Evolutionary conservation across 116 monocot genomes (phyloP).

Genomic region (Iris pallida): DNA sequence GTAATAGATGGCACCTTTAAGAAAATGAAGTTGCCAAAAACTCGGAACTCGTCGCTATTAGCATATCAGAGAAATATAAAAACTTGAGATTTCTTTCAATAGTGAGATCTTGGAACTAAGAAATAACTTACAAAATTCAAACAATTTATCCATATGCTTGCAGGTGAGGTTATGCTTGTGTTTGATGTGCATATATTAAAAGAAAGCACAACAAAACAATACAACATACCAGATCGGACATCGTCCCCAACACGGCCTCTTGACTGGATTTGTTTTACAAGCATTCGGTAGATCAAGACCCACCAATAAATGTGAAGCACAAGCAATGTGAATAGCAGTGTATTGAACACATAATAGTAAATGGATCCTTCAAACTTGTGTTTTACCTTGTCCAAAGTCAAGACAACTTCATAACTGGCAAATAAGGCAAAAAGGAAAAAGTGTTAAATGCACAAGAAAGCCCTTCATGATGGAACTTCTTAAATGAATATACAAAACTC

Average conservation of each 20-base stretch:
- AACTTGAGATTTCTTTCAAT: too few relatives aligned
- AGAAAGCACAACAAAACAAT: neutral
- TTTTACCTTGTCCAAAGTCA: constrained; percentile 55
- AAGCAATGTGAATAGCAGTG: constrained; percentile 59
- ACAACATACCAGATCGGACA: constrained; percentile 64
- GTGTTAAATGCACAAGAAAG: neutral
- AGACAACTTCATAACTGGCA: constrained; percentile 58
- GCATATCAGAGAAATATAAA: neutral
- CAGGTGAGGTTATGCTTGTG: neutral
- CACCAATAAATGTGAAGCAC: constrained; percentile 86
- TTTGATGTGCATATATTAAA: neutral
- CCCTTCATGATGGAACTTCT: too few relatives aligned
- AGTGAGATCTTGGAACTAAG: neutral
- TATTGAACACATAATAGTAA: constrained; percentile 80
- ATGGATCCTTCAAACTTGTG: constrained; percentile 70
- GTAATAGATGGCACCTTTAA: neutral
- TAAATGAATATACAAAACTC: too few relatives aligned
- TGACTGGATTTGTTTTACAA: constrained; percentile 59
- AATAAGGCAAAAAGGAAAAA: neutral
- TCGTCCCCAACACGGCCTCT: constrained; percentile 63
- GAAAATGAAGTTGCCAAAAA: neutral
- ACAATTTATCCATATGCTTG: neutral
- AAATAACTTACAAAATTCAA: neutral
- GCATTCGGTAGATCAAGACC: constrained; percentile 72
- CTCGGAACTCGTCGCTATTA: neutral